Conservation (phyloP, 2,329 filamentous ascomycete genomes). For the Cercospora zeina region DNA sequence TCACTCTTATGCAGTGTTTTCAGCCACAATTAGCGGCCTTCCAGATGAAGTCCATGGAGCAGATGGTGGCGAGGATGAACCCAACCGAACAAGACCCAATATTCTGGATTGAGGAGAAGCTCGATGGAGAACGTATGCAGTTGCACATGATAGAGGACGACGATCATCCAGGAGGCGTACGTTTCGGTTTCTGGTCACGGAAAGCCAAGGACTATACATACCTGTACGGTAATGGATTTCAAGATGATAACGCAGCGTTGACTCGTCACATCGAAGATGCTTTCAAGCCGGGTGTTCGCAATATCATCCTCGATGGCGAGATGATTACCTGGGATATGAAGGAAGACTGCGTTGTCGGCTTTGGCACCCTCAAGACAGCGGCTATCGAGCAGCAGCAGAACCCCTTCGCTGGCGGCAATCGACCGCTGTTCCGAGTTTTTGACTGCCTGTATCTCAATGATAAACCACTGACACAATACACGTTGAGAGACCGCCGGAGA, state of each 20-base stretch:
- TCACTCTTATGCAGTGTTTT: conserved; percentile 89
- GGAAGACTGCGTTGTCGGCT: conserved; percentile 79
- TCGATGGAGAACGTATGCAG: conserved; percentile 96
- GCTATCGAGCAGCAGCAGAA: conserved; percentile 78
- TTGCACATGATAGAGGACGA: conserved; percentile 82
- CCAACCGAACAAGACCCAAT: conserved; percentile 68
- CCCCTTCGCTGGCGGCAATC: conserved; percentile 63
- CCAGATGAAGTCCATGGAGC: conserved; percentile 78
- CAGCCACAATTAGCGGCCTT: conserved; percentile 94
- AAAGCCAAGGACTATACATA: conserved; percentile 97
- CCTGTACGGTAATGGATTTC: conserved; percentile 76
- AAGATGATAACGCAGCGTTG: conserved; percentile 72
- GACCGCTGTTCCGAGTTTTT: conserved; percentile 82
- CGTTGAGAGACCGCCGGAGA: conserved; percentile 73
- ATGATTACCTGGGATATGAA: conserved; percentile 98
- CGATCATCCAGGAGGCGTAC: conserved; percentile 64
- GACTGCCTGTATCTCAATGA: conserved; percentile 90
- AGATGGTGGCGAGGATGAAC: conserved; percentile 70
- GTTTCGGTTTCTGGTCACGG: conserved; percentile 88
- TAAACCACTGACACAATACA: conserved; percentile 75
- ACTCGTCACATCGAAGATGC: conserved; percentile 77
- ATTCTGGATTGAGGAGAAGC: conserved; percentile 97
- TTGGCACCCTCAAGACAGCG: conserved; percentile 90
- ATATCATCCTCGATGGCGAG: conserved; percentile 90
- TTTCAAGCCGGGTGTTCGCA: conserved; percentile 75